Evolutionary conservation across 2,329 filamentous ascomycete species (phyloP).

Genomic region (Chaetomium sp.): DNA sequence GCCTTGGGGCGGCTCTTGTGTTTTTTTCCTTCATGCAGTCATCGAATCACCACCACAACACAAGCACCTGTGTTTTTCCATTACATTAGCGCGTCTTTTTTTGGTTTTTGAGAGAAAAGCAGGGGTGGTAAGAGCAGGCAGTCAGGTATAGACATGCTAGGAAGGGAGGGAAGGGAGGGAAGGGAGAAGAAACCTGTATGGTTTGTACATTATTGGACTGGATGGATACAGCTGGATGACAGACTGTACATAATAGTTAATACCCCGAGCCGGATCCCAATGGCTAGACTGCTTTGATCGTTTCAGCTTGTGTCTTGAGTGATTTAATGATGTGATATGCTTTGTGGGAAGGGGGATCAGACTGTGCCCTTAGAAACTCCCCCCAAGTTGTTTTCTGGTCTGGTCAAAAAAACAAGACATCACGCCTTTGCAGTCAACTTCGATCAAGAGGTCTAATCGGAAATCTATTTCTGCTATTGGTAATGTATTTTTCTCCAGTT

Average conservation of each 20-base stretch:
- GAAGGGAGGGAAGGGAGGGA: not conserved
- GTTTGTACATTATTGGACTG: not conserved
- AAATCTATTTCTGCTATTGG: not conserved
- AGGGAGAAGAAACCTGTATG: not conserved
- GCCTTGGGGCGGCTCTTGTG: conserved; percentile 3
- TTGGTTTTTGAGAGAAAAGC: not conserved
- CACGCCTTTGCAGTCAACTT: no score
- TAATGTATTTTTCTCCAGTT: not conserved
- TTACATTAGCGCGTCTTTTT: not conserved
- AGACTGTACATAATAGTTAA: conserved; percentile 32
- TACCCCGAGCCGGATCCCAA: conserved; percentile 22
- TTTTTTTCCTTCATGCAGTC: not conserved
- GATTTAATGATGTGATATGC: not conserved
- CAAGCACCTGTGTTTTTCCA: not conserved
- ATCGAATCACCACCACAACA: not conserved
- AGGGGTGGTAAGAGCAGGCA: not conserved
- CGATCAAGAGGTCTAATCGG: not conserved
- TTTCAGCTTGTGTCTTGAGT: not conserved
- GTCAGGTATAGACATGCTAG: conserved; percentile 11
- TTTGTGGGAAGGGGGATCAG: not conserved
- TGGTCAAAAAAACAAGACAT: no score
- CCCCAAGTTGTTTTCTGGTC: no score
- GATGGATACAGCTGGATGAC: conserved; percentile 9
- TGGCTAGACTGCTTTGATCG: conserved; percentile 9
- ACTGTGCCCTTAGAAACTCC: not conserved